Base-by-base conservation (phyloP, 2,329 filamentous ascomycete genomes). In the Coniochaeta sp. region DNA sequence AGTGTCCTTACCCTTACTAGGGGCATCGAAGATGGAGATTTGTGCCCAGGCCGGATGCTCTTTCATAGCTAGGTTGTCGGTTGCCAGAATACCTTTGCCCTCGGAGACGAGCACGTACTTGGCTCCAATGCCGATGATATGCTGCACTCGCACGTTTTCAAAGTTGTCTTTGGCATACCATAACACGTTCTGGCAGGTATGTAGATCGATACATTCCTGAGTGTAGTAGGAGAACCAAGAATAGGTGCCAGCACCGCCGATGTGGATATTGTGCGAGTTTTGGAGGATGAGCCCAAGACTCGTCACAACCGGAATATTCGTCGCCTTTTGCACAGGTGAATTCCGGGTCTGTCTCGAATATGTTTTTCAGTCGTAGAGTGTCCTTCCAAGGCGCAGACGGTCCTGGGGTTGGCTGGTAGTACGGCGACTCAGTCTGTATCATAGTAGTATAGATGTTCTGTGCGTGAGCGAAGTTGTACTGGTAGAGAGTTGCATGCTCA, bases 351-450 rank as follows among this genome's bases (percentile, higher is more conserved):
- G 48, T 52, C 24, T 30, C 28, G n/a, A 48, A 48, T 26, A 22
- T 42, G 16, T 14, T 14, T 20, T 22, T 26, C 38, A 42, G 31
- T 33, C 31, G 31, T 33, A 33, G 31, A 33, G 31, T 33, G 31
- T 33, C 13, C 20, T 6, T 18, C 32, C 42, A 63, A 1, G 57
- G 61, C 22, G 49, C 59, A 5, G 55, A 57, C 12, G 56, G 54
- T 14, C 13, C 42, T 2, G 57, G 56, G 3, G 48, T 85, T 74
- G 61, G 58, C 42, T 66, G 61, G 69, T 78, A 83, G 68, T 76
- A 80, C 13, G 84, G 81, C 1, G 83, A 86, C 63, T 89, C 85
- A 0, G 81, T 81, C 61, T 89, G 85, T 53, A 88, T 81, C 47
- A 83, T 67, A 14, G 75, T 77, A 71, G 84, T 80, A 58, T 72